These are phyloP conservation scores for Fusarium bactridioides DNA, from an alignment of 2,329 filamentous ascomycete genomes.

Conservation along the genomic window DNA sequence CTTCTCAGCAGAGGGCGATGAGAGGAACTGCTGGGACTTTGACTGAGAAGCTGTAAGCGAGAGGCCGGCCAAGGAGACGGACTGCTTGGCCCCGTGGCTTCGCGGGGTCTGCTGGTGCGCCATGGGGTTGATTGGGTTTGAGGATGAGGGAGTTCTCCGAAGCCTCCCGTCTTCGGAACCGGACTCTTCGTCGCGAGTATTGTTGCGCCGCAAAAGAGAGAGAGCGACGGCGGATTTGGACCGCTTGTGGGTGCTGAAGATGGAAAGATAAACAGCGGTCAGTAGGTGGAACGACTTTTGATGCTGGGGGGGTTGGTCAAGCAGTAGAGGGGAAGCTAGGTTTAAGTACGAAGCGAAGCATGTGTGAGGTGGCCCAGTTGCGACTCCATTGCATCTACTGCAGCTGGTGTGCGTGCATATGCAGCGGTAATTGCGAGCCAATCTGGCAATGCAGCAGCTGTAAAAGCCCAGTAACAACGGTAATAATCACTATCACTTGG, in stretches of 20 bases:
- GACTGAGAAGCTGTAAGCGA: conserved; percentile 51
- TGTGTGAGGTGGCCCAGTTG: conserved; percentile 31
- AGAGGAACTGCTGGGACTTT: conserved; percentile 31
- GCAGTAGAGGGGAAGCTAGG: conserved; percentile 22
- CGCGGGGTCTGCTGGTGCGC: conserved; percentile 49
- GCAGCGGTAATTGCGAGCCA: conserved; percentile 16
- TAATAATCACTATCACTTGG: not conserved
- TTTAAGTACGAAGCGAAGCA: conserved; percentile 26
- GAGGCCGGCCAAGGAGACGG: conserved; percentile 51
- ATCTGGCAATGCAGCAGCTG: conserved; percentile 1
- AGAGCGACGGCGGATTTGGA: conserved; percentile 62
- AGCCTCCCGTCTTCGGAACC: conserved; percentile 60
- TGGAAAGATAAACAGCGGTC: conserved; percentile 41
- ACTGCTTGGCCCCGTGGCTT: conserved; percentile 58
- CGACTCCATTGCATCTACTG: conserved; percentile 14
- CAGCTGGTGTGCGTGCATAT: conserved; percentile 20
- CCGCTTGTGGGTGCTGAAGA: conserved; percentile 55
- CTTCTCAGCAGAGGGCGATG: conserved; percentile 51
- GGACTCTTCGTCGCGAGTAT: conserved; percentile 60
- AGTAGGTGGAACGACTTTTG: conserved; percentile 42
- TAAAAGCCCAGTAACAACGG: not conserved
- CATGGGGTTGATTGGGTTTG: conserved; percentile 47
- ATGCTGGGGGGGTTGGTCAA: conserved; percentile 27
- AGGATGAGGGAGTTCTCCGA: conserved; percentile 43
- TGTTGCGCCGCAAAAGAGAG: conserved; percentile 63